phyloP scores from a whole-genome alignment of 2,329 filamentous ascomycete species.

The Periconia macrospinosa region DNA sequence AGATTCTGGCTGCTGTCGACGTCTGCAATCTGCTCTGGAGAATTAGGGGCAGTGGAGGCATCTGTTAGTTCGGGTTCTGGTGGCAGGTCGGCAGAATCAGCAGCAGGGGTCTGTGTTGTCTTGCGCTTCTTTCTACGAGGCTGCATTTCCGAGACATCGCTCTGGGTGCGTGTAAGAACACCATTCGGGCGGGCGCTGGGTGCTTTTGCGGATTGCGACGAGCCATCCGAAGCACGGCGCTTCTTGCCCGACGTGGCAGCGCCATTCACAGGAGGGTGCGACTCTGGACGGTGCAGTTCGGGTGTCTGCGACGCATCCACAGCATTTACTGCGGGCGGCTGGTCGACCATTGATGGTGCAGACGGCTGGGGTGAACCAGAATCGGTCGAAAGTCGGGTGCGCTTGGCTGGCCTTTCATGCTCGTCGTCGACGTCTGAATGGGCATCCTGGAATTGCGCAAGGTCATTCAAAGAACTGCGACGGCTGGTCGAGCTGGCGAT shows the following conservation, averaged over 20 bases:
- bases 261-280: constrained; percentile 19
- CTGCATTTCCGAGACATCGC: constrained; percentile 38
- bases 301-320: constrained; percentile 31
- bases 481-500: constrained; percentile 40
- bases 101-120: constrained; percentile 24
- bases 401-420: constrained; percentile 42
- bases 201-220: constrained; percentile 34
- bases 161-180: constrained; percentile 38
- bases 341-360: constrained; percentile 25
- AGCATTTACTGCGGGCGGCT: constrained; percentile 28
- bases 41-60: constrained; percentile 38
- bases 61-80: constrained; percentile 36
- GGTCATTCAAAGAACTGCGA: constrained; percentile 42
- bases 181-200: constrained; percentile 31
- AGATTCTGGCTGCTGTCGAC: constrained; percentile 34
- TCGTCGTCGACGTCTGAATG: constrained; percentile 27
- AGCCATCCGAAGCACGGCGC: constrained; percentile 38
- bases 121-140: constrained; percentile 40
- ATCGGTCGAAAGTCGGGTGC: constrained; percentile 40
- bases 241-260: constrained; percentile 31
- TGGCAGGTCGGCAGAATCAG: constrained; percentile 33
- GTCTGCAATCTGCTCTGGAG: constrained; percentile 36
- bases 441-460: constrained; percentile 32
- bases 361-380: constrained; percentile 39
- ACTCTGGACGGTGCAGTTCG: constrained; percentile 21